Percentiles rank a stretch among this genome's conserved stretches.
These are phyloP conservation scores for Penicillium sp. DNA, from an alignment of 2,329 filamentous ascomycete species.

Conservation along the genomic window DNA sequence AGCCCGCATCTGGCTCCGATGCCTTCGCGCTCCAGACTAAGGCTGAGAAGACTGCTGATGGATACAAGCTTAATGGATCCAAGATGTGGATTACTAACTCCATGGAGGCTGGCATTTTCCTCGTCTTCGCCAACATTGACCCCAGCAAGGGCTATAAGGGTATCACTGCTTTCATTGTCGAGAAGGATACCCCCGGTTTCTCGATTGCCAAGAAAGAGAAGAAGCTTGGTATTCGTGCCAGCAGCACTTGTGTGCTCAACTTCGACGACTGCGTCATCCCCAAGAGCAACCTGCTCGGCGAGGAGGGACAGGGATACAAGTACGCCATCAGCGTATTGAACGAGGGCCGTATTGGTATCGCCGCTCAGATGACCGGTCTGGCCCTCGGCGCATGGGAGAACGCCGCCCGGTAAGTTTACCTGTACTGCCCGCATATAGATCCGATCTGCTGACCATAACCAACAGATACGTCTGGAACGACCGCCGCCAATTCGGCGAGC, in stretches of 20 bases:
- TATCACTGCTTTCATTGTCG: conserved; percentile 92
- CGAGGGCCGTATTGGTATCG: conserved; percentile 96
- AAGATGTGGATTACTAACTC: conserved; percentile 99
- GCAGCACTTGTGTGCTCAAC: conserved; percentile 94
- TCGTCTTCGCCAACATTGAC: conserved; percentile 96
- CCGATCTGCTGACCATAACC: conserved; percentile 6
- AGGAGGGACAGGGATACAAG: conserved; percentile 93
- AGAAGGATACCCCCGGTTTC: conserved; percentile 87
- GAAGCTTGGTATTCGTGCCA: conserved; percentile 95
- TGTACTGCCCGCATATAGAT: not conserved
- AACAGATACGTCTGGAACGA: conserved; percentile 92
- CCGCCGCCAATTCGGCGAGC: conserved; percentile 89
- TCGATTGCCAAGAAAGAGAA: conserved; percentile 99
- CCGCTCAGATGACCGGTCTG: conserved; percentile 96
- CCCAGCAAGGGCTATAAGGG: conserved; percentile 92
- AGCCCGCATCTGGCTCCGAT: conserved; percentile 90
- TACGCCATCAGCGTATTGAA: conserved; percentile 93
- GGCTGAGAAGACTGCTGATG: conserved; percentile 76
- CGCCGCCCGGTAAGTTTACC: conserved; percentile 66
- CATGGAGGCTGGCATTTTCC: conserved; percentile 90
- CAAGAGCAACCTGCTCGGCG: conserved; percentile 80
- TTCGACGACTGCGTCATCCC: conserved; percentile 95
- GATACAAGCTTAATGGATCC: conserved; percentile 82
- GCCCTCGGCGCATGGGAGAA: conserved; percentile 95
- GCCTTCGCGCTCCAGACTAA: conserved; percentile 93